A percentile compares a stretch with the other conserved stretches of the same genome.
Conservation (phyloP, 768 basidiomycete species). For the Suillus paluster region DNA sequence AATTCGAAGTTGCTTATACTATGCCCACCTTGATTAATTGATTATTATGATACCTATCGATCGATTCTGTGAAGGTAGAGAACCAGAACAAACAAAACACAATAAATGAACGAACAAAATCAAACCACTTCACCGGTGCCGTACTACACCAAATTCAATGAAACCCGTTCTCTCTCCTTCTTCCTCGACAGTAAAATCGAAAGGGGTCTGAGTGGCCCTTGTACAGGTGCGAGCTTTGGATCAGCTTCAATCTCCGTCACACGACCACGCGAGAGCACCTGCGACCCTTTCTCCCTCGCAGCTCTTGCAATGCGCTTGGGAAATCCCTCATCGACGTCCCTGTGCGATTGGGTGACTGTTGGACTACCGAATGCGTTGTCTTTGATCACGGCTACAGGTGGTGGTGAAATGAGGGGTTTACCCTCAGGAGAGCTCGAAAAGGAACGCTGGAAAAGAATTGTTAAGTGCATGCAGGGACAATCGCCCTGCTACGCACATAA, state of each 20-base stretch:
- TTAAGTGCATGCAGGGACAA: background rate
- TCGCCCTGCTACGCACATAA: background rate
- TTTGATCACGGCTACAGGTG: conserved; percentile 17
- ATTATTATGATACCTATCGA: too few relatives aligned
- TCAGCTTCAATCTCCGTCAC: conserved; percentile 30
- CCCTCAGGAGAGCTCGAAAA: conserved; percentile 11
- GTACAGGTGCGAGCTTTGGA: conserved; percentile 38
- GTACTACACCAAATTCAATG: background rate
- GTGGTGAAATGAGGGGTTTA: conserved; percentile 23
- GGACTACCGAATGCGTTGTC: conserved; percentile 9
- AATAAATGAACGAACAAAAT: background rate
- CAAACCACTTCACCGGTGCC: background rate
- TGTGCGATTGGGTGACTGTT: background rate
- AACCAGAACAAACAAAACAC: background rate
- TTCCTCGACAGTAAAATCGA: conserved; percentile 19
- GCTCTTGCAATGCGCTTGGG: conserved; percentile 14
- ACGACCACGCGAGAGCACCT: conserved; percentile 27
- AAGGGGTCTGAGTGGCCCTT: conserved; percentile 34
- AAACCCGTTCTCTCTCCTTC: background rate
- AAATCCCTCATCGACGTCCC: conserved; percentile 9
- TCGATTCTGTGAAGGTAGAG: too few relatives aligned
- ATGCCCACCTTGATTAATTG: too few relatives aligned
- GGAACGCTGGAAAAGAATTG: background rate
- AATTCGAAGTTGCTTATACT: too few relatives aligned
- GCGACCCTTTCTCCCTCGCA: conserved; percentile 17